Evolutionary conservation across 2,329 filamentous ascomycete species (phyloP).

Genomic region (Trichoderma koningii): DNA sequence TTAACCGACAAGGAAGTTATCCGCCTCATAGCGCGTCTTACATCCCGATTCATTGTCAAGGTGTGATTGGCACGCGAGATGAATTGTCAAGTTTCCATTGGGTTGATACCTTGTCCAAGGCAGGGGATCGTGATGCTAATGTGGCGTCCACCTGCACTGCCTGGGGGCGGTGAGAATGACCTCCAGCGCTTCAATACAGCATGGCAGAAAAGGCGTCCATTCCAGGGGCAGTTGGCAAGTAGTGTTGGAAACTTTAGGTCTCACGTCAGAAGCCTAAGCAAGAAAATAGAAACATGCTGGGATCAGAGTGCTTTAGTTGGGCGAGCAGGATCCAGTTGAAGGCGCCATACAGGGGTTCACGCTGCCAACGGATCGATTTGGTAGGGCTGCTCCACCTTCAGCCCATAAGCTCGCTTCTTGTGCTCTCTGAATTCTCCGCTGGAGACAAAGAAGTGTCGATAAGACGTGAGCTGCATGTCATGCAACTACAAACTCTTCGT

Average conservation of each 20-base stretch:
- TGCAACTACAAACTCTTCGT: too few species aligned
- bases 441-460: too few species aligned
- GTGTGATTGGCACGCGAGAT: neutral
- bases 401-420: too few species aligned
- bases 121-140: neutral
- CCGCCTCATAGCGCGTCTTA: neutral
- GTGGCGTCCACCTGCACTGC: neutral
- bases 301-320: neutral
- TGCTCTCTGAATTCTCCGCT: too few species aligned
- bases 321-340: neutral
- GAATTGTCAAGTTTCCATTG: neutral
- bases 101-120: neutral
- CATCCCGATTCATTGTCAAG: too few species aligned
- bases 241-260: neutral
- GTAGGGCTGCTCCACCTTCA: too few species aligned
- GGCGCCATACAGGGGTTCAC: neutral
- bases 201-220: neutral
- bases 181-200: neutral
- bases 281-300: neutral
- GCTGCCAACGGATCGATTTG: too few species aligned
- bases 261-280: conserved; percentile 1
- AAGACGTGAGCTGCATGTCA: too few species aligned
- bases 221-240: neutral
- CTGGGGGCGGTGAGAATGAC: conserved; percentile 1
- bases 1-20: neutral